Percentiles rank a stretch among this genome's conserved stretches.
phyloP scores from a whole-genome alignment of 768 basidiomycete genomes.

The Lactarius pseudohatsudake region DNA sequence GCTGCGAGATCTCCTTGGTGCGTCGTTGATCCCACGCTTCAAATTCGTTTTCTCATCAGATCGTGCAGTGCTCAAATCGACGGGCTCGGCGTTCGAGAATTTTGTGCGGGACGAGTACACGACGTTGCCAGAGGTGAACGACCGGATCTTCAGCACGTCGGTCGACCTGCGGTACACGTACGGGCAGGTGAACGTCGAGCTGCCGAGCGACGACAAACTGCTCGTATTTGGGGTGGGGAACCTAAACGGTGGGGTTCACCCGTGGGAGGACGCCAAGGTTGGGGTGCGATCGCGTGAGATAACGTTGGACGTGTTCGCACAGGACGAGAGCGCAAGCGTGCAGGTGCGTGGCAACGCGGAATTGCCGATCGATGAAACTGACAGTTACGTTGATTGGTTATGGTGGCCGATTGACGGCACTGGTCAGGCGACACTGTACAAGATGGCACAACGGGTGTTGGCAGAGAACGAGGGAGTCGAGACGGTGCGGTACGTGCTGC shows the following conservation, averaged over 20 bases:
- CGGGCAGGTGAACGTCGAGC: constrained; percentile 43
- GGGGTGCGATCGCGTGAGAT: constrained; percentile 51
- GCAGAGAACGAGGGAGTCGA: constrained; percentile 59
- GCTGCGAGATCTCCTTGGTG: constrained; percentile 78
- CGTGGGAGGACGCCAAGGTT: constrained; percentile 62
- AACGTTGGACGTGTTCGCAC: constrained; percentile 80
- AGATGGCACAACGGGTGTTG: constrained; percentile 78
- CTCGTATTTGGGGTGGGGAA: constrained; percentile 49
- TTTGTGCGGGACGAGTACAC: constrained; percentile 88
- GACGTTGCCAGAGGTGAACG: constrained; percentile 79
- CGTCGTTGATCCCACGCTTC: constrained; percentile 29
- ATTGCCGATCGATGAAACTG: background rate
- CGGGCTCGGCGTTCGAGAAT: constrained; percentile 79
- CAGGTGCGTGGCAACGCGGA: constrained; percentile 54
- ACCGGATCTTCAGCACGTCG: constrained; percentile 88
- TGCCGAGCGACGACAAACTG: constrained; percentile 53
- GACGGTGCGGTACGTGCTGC: constrained; percentile 69
- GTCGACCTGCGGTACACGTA: constrained; percentile 77
- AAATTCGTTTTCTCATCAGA: background rate
- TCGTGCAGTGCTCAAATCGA: constrained; percentile 77
- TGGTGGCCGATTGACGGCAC: background rate
- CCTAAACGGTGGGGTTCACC: constrained; percentile 32
- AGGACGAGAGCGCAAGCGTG: constrained; percentile 88
- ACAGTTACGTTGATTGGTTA: background rate
- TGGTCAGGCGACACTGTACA: constrained; percentile 82